Evolutionary conservation across 768 basidiomycete species (phyloP), one percentile per base, ranked within the genome.

Genomic region (Rhizopogon sp.): DNA sequence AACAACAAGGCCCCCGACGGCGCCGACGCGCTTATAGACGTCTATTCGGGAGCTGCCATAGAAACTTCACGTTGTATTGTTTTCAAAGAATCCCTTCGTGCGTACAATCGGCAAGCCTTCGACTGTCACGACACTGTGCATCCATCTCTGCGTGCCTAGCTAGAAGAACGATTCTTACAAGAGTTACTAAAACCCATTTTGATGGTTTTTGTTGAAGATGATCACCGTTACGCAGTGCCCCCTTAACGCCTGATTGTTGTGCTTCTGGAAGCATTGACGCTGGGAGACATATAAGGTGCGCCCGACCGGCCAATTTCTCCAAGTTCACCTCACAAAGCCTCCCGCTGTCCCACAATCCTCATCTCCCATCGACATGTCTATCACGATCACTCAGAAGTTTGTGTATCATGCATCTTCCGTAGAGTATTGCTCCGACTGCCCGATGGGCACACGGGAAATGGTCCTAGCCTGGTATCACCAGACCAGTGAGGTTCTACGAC

Each of bases 331-430:
- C 35, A 11, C 9, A 33, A 49, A 16, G 39, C 39, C 35, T 33
- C 13, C 16, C 25, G 14, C 20, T 49, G 8, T 8, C 20, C 20
- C 17, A 37, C 22, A 14, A 14, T 22, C 35, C 35, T 49, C 8
- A 22, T 35, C 6, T 49, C 20, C 17, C 35, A 37, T 49, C 4
- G 11, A 37, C 13, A 37, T 37, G 35, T 37, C 47, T 14, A 49
- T 49, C 47, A 49, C 47, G 47, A 49, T 49, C 14, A 22, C 20
- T 9, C 47, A 49, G 20, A 49, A 49, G 22, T 49, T 49, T 49
- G 47, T 49, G 20, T 49, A 49, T 22, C 47, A 49, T 3, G 47
- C 35, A 6, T 35, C 33, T 16, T 49, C 47, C 8, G 47, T 49
- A 14, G 47, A 49, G 17, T 49, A 49, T 25, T 8, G 31, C 16